A percentile compares a stretch with the other conserved stretches of the same genome.
These are phyloP conservation scores for Candida sanyaensis DNA, from an alignment of 1,139 yeast species.

Conservation along the genomic window DNA sequence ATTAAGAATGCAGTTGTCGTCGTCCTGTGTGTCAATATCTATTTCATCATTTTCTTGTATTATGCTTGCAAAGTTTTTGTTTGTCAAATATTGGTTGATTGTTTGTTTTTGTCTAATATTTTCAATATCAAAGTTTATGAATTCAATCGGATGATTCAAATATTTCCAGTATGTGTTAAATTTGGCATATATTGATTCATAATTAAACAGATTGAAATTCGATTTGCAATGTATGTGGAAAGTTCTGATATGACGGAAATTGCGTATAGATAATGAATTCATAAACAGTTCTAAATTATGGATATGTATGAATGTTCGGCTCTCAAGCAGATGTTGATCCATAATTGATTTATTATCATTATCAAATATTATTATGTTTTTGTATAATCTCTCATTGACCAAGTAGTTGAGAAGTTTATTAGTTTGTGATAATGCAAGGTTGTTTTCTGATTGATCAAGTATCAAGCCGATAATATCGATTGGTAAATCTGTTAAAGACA, in stretches of 20 bases:
- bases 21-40: not conserved
- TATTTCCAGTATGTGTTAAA: constrained; percentile 12
- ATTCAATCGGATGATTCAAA: constrained; percentile 13
- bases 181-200: constrained; percentile 10
- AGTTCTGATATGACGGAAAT: constrained; percentile 12
- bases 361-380: constrained; percentile 13
- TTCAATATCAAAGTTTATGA: constrained; percentile 15
- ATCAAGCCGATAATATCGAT: not conserved
- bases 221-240: constrained; percentile 16
- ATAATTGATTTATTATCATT: constrained; percentile 12
- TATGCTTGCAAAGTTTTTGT: constrained; percentile 8
- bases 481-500: not conserved
- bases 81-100: constrained; percentile 12
- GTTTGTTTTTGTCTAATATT: constrained; percentile 15
- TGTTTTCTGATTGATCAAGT: not conserved
- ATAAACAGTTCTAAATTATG: constrained; percentile 8
- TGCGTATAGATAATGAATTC: constrained; percentile 6
- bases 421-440: constrained; percentile 10
- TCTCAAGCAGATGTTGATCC: not conserved
- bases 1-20: constrained; percentile 1
- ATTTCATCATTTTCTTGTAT: constrained; percentile 16
- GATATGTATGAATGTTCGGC: constrained; percentile 13
- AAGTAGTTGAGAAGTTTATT: constrained; percentile 8
- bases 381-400: constrained; percentile 11
- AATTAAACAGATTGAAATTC: constrained; percentile 14